phyloP scores from a whole-genome alignment of 2,329 filamentous ascomycete genomes.

The Colletotrichum cereale region DNA sequence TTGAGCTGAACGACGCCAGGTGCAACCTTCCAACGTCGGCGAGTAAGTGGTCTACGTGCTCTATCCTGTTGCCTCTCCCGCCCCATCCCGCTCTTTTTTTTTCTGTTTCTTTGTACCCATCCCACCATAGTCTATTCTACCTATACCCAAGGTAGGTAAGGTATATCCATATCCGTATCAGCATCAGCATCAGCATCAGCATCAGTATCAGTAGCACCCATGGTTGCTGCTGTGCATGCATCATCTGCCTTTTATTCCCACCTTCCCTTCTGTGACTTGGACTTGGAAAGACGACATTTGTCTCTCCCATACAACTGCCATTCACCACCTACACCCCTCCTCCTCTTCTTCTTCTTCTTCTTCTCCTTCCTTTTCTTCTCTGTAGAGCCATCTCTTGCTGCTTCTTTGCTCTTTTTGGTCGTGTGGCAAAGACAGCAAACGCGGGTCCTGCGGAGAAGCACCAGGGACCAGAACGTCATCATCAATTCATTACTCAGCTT shows the following conservation, averaged over 20 bases:
- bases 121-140: not conserved
- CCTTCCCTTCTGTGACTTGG: not conserved
- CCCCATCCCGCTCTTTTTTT: not conserved
- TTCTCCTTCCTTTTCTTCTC: not conserved
- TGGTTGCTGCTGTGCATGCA: not conserved
- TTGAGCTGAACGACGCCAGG: too few species aligned
- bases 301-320: not conserved
- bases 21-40: not conserved
- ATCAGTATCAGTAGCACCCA: not conserved
- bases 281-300: not conserved
- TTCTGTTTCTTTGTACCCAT: not conserved
- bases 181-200: not conserved
- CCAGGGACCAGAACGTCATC: not conserved
- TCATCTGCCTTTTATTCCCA: not conserved
- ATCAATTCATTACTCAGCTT: not conserved
- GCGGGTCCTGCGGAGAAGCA: slow-evolving; percentile 16
- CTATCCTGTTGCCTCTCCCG: slow-evolving; percentile 17
- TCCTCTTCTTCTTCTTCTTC: not conserved
- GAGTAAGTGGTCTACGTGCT: slow-evolving; percentile 13
- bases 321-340: not conserved
- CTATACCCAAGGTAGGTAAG: too few species aligned
- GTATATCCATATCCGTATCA: too few species aligned
- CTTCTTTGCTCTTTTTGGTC: not conserved
- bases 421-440: not conserved
- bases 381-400: too few species aligned